Evolutionary conservation across 345 rosid species (phyloP), one percentile per base, ranked within the genome.

Genomic region (Syzygium oleosum): DNA sequence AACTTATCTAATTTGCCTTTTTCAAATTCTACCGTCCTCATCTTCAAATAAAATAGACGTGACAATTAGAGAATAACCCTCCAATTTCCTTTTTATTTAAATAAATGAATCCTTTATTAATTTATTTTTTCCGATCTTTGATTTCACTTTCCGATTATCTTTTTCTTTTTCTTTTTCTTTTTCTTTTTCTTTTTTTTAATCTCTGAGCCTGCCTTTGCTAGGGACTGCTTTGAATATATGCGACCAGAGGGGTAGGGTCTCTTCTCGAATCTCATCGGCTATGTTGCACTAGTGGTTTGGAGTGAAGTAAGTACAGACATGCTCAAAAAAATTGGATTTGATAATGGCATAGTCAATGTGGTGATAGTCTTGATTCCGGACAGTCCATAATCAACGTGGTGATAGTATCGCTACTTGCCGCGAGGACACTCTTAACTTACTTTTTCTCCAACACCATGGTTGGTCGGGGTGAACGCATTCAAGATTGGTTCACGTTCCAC

Each of bases 401-500:
- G 13, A 41, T 41, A 4, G 80, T 41, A 0, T 34, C 19, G 46
- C 46, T 68, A 34, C 25, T 46, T 17, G 9, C 46, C 12, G 10
- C 0, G 12, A 34, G 79, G 25, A 68, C 31, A 19, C 22, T 65
- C 4, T 6, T 14, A 0, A 16, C 21, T 31, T 65, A 17, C 22
- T 29, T 65, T 65, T 31, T 16, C 78, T 34, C 21, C 22, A 29
- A 19, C 78, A 29, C 3, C 1, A 0, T 31, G 22, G 11, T 25
- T 58, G 65, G 27, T 10, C 11, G 27, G 29, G 29, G 0, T 25
- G 5, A 58, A 14, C 51, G 51, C 10, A 2, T 51, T 9, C 51
- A 9, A 0, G 51, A 7, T 51, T 12, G 2, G 65, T 58, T 0
- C 6, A 56, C 12, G 2, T 9, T 56, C 2, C 4, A 56, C 25